These are phyloP conservation scores for Paramecium sexaurelia DNA, from an alignment of 73 alveolate species.

Conservation along the genomic window DNA sequence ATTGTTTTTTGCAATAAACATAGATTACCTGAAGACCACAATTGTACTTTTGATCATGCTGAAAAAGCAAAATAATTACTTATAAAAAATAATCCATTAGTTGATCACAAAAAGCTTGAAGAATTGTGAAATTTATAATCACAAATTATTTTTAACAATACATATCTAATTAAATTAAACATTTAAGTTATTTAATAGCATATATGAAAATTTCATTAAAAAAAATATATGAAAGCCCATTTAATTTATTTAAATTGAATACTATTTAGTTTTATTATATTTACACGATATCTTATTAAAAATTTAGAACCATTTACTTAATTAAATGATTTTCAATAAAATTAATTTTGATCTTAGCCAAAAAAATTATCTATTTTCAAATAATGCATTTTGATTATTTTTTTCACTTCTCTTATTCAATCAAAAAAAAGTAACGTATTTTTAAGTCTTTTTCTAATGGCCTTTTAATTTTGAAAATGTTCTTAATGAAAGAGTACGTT, in stretches of 20 bases:
- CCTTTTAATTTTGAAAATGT: no score
- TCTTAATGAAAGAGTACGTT: no score
- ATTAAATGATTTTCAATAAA: no score
- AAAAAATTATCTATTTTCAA: no score
- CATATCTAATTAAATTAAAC: neutral
- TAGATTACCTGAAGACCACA: conserved; percentile 66
- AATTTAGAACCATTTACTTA: no score
- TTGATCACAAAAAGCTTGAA: conserved; percentile 32
- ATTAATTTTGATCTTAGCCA: no score
- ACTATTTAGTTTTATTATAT: no score
- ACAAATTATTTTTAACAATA: neutral
- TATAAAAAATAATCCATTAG: conserved; percentile 66
- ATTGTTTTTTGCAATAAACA: conserved; percentile 55
- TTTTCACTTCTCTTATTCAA: no score
- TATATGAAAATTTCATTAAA: neutral
- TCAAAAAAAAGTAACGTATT: no score
- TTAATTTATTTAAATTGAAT: neutral
- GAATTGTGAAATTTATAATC: conserved; percentile 8
- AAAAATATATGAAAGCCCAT: neutral
- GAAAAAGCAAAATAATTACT: conserved; percentile 56
- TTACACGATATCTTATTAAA: no score
- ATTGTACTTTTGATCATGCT: conserved; percentile 63
- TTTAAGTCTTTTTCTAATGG: no score
- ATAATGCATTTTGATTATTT: no score
- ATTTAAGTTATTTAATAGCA: neutral